Conservation (phyloP, 768 basidiomycete species). For the Boletus coccyginus region DNA sequence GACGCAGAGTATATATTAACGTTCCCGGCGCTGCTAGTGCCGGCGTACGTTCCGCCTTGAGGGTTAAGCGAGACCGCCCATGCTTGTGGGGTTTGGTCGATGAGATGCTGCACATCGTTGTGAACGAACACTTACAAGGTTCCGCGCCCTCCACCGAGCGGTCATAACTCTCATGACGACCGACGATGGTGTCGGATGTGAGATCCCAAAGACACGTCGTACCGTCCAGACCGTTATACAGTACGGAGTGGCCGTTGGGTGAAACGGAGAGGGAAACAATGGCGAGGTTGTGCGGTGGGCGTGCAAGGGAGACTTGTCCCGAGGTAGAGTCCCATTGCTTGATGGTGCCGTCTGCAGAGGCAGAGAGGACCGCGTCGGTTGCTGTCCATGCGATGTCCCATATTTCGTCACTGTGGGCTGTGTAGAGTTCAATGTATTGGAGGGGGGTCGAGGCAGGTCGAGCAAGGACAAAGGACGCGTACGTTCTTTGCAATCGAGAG, state of each 20-base stretch:
- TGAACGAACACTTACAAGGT: conserved; percentile 52
- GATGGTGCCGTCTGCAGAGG: conserved; percentile 75
- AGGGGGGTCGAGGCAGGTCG: conserved; percentile 5
- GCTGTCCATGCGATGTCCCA: conserved; percentile 78
- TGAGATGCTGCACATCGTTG: neutral
- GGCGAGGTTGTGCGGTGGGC: conserved; percentile 78
- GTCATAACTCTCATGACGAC: conserved; percentile 71
- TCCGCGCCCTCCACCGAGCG: conserved; percentile 56
- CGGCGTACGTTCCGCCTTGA: conserved; percentile 66
- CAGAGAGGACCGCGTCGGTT: conserved; percentile 60
- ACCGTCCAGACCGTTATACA: conserved; percentile 86
- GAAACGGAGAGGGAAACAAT: conserved; percentile 78
- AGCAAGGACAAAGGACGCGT: conserved; percentile 24
- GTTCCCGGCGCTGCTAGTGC: conserved; percentile 69
- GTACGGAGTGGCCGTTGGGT: conserved; percentile 57
- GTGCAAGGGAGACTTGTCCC: conserved; percentile 59
- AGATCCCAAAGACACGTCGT: conserved; percentile 76
- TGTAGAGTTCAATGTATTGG: conserved; percentile 2
- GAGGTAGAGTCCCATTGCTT: conserved; percentile 69
- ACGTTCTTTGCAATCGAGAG: conserved; percentile 78
- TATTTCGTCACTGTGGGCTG: conserved; percentile 77
- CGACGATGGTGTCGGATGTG: conserved; percentile 54
- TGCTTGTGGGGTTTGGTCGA: conserved; percentile 40
- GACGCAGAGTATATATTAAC: conserved; percentile 71
- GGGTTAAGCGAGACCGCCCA: conserved; percentile 87